Base-by-base conservation (phyloP, 257 asterid species). In the Salvia hispanica region DNA sequence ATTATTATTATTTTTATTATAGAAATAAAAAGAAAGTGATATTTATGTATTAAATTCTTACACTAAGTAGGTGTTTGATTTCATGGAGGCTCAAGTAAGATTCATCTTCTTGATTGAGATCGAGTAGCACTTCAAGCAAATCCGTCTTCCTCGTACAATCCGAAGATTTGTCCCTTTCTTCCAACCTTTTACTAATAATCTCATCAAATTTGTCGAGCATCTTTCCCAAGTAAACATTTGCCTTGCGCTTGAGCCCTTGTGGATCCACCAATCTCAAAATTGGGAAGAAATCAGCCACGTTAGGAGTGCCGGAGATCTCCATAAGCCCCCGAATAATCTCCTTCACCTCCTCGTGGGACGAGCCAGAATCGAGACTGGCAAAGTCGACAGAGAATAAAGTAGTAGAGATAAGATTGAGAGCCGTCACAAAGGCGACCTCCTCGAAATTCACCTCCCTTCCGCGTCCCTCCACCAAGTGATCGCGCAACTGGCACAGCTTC, bases 381-480 rank as follows among this genome's bases (percentile, higher is more conserved):
- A 79, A 72, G 25, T 79, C 80, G 0, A 43, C 9, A 0, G 83
- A 75, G 37, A 75, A 67, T 0, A 79, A 16, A 0, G 71, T 56
- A 13, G 13, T 37, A 1, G 83, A 67, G 0, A 79, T 43, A 10
- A 75, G 40, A 42, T 79, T 79, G 2, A 79, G 64, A 6, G 73
- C 31, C 7, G 83, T 79, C 0, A 55, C 54, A 21, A 69, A 73
- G 5, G 70, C 75, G 25, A 56, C 73, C n/a, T 51, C 43, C 0
- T 74, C 72, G 6, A 79, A 33, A 18, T 73, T 18, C 50, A 80
- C 59, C 0, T 33, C 11, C 72, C 12, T 5, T 13, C 31, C 1
- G 0, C 2, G 45, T 7, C 52, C 76, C 2, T 52, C 37, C 3
- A 13, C 43, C 56, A 77, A 12, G 40, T 74, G 51, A 4, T 46